Evolutionary conservation across 768 basidiomycete species (phyloP), one percentile per base, ranked within the genome.

Genomic region (Gloeopeniophorella convolvens): DNA sequence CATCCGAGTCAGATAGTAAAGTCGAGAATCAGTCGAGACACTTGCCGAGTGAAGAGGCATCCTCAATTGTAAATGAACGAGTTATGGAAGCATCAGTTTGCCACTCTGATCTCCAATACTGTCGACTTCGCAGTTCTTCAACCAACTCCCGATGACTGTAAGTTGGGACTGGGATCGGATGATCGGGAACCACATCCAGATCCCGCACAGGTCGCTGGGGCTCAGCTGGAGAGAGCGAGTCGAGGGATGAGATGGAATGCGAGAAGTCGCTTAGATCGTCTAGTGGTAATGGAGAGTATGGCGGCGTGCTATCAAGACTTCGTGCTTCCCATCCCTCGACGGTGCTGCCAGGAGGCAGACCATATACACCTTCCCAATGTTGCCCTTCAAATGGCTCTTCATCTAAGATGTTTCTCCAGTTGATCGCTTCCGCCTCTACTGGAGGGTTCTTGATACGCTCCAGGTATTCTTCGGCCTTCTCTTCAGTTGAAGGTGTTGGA

Each of bases 341-440:
- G 1, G 70, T 72, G 48, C 66, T 69, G 24, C 79, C 76, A n/a
- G 71, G 63, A 23, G 76, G 75, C 21, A 70, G 61, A 73, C 63
- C 82, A 54, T 78, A 78, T n/a, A 77, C 77, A 1, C 85, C 85
- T 60, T 86, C 77, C 88, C 88, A 90, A 59, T 90, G 89, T 54
- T 90, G 80, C 13, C 85, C 89, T 64, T 90, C 85, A 54, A 88
- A 85, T 3, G 88, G 86, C 49, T 90, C 89, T 59, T 89, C 88
- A 1, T 76, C 76, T 13, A 91, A 73, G 43, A 92, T 90, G n/a
- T 80, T 74, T 51, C 74, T 71, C 89, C 89, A 92, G 3, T 84
- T 87, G 6, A 89, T 65, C 1, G 70, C 59, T 3, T 70, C 63
- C 6, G 62, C 70, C 6, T 56, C 49, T 37, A 59, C 42, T 21